Conservation (phyloP, 2,329 filamentous ascomycete genomes). For the Microcyclospora pomicola region DNA sequence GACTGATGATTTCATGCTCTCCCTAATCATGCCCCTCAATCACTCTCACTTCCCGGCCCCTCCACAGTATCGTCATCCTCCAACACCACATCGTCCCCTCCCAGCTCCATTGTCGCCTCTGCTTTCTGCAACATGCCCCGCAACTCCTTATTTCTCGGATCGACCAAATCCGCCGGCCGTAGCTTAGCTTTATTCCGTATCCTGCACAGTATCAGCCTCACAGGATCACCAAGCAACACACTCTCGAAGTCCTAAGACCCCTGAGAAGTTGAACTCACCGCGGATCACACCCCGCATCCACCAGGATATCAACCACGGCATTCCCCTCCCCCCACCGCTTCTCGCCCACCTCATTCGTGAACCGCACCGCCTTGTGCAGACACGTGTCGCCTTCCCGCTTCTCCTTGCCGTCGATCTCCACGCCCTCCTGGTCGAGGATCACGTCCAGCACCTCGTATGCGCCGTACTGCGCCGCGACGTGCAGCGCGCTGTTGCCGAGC, state of each 20-base stretch:
- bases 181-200: slow-evolving; percentile 60
- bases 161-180: slow-evolving; percentile 57
- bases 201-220: slow-evolving; percentile 14
- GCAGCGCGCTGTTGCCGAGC: slow-evolving; percentile 77
- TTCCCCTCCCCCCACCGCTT: slow-evolving; percentile 51
- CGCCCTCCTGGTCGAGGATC: slow-evolving; percentile 68
- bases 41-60: slow-evolving; percentile 35
- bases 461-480: slow-evolving; percentile 73
- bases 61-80: slow-evolving; percentile 30
- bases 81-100: slow-evolving; percentile 35
- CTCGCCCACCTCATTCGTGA: slow-evolving; percentile 48
- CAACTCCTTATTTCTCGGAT: slow-evolving; percentile 53
- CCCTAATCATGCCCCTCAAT: slow-evolving; percentile 15
- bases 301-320: slow-evolving; percentile 61
- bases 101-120: slow-evolving; percentile 46
- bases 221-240: not conserved
- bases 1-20: not conserved
- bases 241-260: not conserved
- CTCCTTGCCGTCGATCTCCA: slow-evolving; percentile 71
- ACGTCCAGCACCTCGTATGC: slow-evolving; percentile 76
- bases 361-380: slow-evolving; percentile 64
- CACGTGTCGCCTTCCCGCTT: slow-evolving; percentile 62
- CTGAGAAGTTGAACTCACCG: slow-evolving; percentile 22
- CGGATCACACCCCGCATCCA: slow-evolving; percentile 61
- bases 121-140: slow-evolving; percentile 53